Conservation (phyloP, 495 filamentous ascomycete species). For the Penicillium crystallinum region DNA sequence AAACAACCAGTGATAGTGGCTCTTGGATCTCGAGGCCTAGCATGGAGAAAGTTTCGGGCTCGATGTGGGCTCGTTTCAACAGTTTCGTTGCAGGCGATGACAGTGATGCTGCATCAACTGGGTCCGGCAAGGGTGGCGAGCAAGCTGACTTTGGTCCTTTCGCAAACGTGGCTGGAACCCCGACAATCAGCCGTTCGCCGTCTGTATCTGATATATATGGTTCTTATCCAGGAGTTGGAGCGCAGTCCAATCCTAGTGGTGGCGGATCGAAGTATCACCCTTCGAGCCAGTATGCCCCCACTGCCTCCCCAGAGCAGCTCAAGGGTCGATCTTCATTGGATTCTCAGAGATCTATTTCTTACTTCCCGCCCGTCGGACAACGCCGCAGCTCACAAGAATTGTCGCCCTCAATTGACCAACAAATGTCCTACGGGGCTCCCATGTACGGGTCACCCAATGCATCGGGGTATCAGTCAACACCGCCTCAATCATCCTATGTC, state of each 20-base stretch:
- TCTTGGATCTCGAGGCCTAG: constrained; percentile 89
- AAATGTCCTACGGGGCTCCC: constrained; percentile 22
- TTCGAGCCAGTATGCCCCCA: constrained; percentile 42
- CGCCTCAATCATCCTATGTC: constrained; percentile 45
- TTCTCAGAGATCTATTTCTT: constrained; percentile 38
- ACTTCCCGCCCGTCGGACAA: constrained; percentile 26
- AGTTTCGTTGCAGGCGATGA: constrained; percentile 95
- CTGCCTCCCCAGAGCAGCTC: constrained; percentile 45
- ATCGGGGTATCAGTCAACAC: constrained; percentile 43
- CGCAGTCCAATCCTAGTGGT: constrained; percentile 33
- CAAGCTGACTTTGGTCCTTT: constrained; percentile 67
- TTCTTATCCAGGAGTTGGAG: constrained; percentile 39
- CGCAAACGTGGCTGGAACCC: constrained; percentile 71
- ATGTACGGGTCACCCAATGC: constrained; percentile 34
- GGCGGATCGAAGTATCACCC: constrained; percentile 63
- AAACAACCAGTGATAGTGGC: constrained; percentile 68
- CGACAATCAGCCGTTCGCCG: constrained; percentile 74
- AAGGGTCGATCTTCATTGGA: constrained; percentile 43
- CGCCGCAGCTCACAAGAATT: constrained; percentile 41
- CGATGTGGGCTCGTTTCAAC: constrained; percentile 84
- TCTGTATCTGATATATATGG: constrained; percentile 75
- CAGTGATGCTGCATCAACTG: constrained; percentile 54
- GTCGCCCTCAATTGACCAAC: constrained; percentile 32
- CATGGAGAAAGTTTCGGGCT: constrained; percentile 87
- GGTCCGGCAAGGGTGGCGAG: constrained; percentile 51